A percentile compares a stretch with the other conserved stretches of the same genome.
Evolutionary conservation across 1,284 basidiomycete genomes (phyloP).

Genomic region (Thecaphora thlaspeos): DNA sequence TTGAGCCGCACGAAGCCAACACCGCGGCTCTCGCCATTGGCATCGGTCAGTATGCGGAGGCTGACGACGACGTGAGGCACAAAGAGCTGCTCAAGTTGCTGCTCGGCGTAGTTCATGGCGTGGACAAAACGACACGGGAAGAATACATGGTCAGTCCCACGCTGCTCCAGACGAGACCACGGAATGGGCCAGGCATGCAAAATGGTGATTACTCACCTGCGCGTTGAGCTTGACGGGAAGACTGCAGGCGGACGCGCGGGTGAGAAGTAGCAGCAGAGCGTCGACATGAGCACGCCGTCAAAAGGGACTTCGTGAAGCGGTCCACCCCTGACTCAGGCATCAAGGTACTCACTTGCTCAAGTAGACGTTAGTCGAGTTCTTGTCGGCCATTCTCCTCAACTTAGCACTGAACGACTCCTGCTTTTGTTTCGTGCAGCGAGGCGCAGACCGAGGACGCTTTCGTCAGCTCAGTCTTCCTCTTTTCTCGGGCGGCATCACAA

Average conservation of each 20-base stretch:
- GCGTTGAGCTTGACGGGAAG: constrained; percentile 28
- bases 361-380: constrained; percentile 43
- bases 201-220: too few species aligned
- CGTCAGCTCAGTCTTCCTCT: too few species aligned
- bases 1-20: constrained; percentile 46
- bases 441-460: not conserved
- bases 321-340: constrained; percentile 1
- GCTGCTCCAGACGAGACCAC: too few species aligned
- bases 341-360: constrained; percentile 33
- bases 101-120: too few species aligned
- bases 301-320: too few species aligned
- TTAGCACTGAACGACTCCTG: constrained; percentile 43
- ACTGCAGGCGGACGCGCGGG: not conserved
- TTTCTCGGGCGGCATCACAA: too few species aligned
- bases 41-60: constrained; percentile 44
- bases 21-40: constrained; percentile 40
- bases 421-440: not conserved
- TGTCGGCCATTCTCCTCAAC: constrained; percentile 41
- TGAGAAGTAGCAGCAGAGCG: too few species aligned
- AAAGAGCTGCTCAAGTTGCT: constrained; percentile 49
- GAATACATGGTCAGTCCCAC: too few species aligned
- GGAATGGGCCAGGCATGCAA: too few species aligned
- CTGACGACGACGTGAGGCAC: constrained; percentile 40
- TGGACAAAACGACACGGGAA: too few species aligned
- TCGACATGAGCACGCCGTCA: too few species aligned